Conservation (phyloP, 2,329 filamentous ascomycete species). For the Ambrosiella xylebori region DNA sequence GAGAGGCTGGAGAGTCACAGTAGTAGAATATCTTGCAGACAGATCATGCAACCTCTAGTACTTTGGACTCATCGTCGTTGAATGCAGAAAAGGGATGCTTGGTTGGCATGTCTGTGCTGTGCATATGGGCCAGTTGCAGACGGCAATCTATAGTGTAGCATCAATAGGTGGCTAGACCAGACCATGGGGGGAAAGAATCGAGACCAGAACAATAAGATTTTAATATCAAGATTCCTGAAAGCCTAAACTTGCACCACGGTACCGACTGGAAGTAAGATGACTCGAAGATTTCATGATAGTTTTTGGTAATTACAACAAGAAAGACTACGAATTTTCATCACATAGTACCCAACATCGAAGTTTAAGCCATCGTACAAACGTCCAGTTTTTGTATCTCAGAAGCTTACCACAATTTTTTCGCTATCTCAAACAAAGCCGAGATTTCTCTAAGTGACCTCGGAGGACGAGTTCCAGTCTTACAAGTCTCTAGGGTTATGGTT, state of each 20-base stretch:
- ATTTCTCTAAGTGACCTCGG: not conserved
- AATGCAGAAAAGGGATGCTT: not conserved
- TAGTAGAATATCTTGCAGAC: not conserved
- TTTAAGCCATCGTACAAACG: not conserved
- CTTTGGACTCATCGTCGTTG: not conserved
- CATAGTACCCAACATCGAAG: not conserved
- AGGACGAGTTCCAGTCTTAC: not conserved
- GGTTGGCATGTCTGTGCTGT: not conserved
- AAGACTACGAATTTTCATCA: not conserved
- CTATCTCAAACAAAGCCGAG: not conserved
- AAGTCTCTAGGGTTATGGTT: not conserved
- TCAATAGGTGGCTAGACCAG: not conserved
- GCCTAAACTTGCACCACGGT: too few species aligned
- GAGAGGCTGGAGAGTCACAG: not conserved
- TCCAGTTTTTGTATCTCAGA: not conserved
- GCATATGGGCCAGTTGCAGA: not conserved
- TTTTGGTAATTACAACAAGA: not conserved
- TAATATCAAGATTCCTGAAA: not conserved
- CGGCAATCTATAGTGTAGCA: not conserved
- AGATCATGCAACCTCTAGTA: not conserved
- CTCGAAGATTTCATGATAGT: too few species aligned
- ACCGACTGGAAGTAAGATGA: not conserved
- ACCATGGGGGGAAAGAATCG: not conserved
- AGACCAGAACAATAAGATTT: too few species aligned
- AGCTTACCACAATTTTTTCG: not conserved